Percentiles rank a stretch among this genome's conserved stretches.
phyloP scores from a whole-genome alignment of 768 basidiomycete species.

The Mrakia frigida region DNA sequence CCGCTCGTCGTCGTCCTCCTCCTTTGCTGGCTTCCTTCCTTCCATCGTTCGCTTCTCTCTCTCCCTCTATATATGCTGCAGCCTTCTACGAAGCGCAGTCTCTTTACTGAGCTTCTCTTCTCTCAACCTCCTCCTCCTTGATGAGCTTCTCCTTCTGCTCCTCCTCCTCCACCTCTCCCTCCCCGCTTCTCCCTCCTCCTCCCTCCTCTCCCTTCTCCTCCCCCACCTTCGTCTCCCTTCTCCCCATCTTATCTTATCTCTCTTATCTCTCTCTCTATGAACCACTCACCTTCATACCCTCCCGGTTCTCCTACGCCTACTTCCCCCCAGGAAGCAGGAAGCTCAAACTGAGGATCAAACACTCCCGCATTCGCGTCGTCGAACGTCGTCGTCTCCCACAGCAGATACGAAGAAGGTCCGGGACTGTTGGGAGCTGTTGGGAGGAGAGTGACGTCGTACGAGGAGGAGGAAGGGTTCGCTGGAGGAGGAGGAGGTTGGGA shows the following conservation, averaged over 20 bases:
- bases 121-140: background rate
- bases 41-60: too few relatives aligned
- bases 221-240: background rate
- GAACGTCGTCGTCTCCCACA: too few relatives aligned
- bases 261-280: background rate
- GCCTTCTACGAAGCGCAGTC: too few relatives aligned
- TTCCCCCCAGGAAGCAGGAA: background rate
- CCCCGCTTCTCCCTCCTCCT: background rate
- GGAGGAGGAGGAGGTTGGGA: too few relatives aligned
- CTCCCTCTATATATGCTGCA: too few relatives aligned
- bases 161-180: background rate
- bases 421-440: background rate
- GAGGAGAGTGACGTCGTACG: background rate
- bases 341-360: conserved; percentile 21
- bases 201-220: background rate
- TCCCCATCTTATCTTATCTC: background rate
- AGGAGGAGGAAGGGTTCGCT: background rate
- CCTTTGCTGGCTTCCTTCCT: too few relatives aligned
- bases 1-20: too few relatives aligned
- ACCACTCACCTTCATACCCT: conserved; percentile 4
- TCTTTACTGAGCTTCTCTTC: too few relatives aligned
- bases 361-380: background rate
- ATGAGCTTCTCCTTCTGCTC: too few relatives aligned
- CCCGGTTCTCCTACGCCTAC: background rate
- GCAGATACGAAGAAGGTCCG: background rate